Conservation (phyloP, 2,329 filamentous ascomycete species). For the Curvularia sp. region DNA sequence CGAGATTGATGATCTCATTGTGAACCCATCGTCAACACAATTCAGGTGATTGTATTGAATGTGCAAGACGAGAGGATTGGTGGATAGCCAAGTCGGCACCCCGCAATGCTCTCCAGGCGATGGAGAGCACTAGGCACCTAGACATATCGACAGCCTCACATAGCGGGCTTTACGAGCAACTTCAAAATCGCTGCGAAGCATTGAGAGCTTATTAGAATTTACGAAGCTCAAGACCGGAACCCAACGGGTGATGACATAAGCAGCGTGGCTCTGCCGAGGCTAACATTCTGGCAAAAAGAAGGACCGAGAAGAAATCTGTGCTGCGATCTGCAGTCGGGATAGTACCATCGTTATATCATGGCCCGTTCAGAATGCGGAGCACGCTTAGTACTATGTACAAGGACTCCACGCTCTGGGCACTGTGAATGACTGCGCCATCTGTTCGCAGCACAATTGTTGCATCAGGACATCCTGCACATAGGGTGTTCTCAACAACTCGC, state of each 20-base stretch:
- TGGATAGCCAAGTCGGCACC: neutral
- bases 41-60: neutral
- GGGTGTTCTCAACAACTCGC: neutral
- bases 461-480: neutral
- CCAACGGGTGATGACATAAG: neutral
- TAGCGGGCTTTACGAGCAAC: neutral
- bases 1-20: neutral
- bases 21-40: neutral
- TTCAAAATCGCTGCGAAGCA: neutral
- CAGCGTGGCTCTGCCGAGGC: neutral
- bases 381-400: neutral
- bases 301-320: neutral
- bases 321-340: neutral
- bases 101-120: neutral
- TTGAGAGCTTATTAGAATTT: neutral
- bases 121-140: neutral
- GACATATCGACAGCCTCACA: neutral
- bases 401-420: neutral
- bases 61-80: neutral
- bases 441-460: neutral
- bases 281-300: neutral
- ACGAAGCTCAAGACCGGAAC: neutral
- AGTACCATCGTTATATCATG: neutral
- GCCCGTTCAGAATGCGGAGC: neutral
- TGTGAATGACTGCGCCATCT: constrained; percentile 1